Evolutionary conservation across 1,284 basidiomycete genomes (phyloP).

Genomic region (Rhodotorula glutinis): DNA sequence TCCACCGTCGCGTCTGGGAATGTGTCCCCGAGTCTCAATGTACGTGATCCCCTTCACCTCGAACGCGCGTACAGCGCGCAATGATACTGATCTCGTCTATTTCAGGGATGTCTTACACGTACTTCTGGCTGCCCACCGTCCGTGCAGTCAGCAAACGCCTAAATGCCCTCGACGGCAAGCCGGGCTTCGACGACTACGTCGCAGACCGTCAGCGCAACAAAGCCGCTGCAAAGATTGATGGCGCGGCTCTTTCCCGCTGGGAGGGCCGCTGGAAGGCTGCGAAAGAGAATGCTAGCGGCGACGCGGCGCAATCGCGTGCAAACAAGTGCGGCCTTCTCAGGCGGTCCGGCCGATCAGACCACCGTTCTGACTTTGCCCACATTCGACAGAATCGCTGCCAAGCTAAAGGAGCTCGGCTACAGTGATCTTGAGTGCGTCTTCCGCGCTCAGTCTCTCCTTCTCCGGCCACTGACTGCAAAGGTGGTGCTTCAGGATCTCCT

Average conservation of each 20-base stretch:
- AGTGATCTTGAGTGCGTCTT: neutral
- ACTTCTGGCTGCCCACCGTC: conserved; percentile 7
- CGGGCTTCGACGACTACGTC: conserved; percentile 2
- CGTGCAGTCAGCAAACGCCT: neutral
- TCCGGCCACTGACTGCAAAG: no score
- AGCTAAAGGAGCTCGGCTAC: conserved; percentile 25
- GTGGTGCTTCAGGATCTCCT: neutral
- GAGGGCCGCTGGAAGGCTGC: neutral
- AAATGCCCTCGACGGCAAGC: conserved; percentile 6
- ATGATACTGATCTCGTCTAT: neutral
- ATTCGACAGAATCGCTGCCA: conserved; percentile 16
- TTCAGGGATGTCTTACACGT: neutral
- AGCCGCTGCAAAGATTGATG: neutral
- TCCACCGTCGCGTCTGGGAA: conserved; percentile 1
- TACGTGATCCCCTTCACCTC: neutral
- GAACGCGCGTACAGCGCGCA: no score
- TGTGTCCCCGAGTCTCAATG: conserved; percentile 4
- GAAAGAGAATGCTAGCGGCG: neutral
- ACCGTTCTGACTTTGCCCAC: neutral
- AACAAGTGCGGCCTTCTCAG: neutral
- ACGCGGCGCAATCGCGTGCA: neutral
- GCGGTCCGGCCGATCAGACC: no score
- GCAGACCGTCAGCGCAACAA: neutral
- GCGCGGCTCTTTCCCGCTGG: neutral
- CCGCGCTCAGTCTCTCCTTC: neutral